Evolutionary conservation across 225 moss, liverwort and hornwort genomes (phyloP).

Genomic region (Thuidium tamariscinum): DNA sequence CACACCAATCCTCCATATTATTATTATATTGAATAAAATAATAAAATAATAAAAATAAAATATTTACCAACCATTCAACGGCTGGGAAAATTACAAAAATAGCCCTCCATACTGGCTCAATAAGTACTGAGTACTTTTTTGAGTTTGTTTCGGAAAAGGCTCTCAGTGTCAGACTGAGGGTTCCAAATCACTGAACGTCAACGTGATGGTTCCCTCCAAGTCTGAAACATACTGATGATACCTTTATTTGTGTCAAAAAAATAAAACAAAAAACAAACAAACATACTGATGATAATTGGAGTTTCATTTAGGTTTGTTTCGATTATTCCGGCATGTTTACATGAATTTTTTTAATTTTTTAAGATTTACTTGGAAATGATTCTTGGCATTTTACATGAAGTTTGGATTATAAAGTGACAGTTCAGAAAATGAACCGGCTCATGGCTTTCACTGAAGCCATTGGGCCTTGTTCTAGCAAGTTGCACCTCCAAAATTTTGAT

Average conservation of each 20-base stretch:
- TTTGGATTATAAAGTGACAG: background rate
- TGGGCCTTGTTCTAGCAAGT: too few relatives aligned
- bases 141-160: background rate
- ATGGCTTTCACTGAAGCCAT: background rate
- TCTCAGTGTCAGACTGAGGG: background rate
- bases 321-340: background rate
- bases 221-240: background rate
- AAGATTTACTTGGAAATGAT: too few relatives aligned
- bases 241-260: too few relatives aligned
- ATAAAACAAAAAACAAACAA: too few relatives aligned
- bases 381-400: too few relatives aligned
- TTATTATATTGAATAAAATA: too few relatives aligned
- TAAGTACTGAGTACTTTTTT: background rate
- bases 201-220: background rate
- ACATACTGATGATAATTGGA: too few relatives aligned
- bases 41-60: too few relatives aligned
- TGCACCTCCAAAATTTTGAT: too few relatives aligned
- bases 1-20: background rate
- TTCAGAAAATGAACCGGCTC: background rate
- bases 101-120: background rate
- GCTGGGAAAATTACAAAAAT: background rate
- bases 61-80: background rate
- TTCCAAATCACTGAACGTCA: background rate
- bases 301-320: background rate
- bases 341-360: background rate